A percentile compares a stretch with the other conserved stretches of the same genome.
These are phyloP conservation scores for Trichomonas gallinae DNA, from an alignment of 208 protist genomes.

Conservation along the genomic window DNA sequence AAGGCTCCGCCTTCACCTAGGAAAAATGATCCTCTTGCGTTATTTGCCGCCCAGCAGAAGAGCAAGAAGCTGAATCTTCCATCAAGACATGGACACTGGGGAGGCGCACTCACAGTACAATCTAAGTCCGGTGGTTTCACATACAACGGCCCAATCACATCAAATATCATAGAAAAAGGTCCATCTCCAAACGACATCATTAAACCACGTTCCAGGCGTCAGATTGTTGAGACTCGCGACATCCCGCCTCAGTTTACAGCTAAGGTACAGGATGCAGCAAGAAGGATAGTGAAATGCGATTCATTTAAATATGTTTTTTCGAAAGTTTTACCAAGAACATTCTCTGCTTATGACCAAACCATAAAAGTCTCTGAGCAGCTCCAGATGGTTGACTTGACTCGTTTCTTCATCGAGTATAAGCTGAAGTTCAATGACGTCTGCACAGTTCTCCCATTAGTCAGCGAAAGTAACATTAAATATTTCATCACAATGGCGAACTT, in stretches of 20 bases:
- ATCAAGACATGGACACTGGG: constrained; percentile 4
- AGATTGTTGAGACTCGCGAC: neutral
- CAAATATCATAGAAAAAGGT: neutral
- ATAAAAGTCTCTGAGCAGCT: neutral
- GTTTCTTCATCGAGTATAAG: neutral
- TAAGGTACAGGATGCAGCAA: neutral
- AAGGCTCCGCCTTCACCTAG: neutral
- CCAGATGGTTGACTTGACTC: neutral
- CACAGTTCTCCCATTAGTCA: neutral
- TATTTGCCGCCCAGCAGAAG: neutral
- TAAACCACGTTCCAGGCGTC: neutral
- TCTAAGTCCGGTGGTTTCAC: neutral
- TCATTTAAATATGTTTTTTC: neutral
- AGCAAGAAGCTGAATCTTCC: neutral
- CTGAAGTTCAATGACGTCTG: neutral
- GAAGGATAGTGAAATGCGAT: neutral
- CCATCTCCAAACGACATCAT: neutral
- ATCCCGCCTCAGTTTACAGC: neutral
- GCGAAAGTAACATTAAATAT: neutral
- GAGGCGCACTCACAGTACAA: neutral
- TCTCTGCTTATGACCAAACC: neutral
- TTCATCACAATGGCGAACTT: neutral
- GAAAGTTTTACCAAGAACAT: neutral
- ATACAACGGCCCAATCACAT: neutral
- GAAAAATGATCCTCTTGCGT: neutral